Evolutionary conservation across 2,329 filamentous ascomycete genomes (phyloP), one percentile per base, ranked within the genome.

Genomic region (Calonectria pseudoturangicola): DNA sequence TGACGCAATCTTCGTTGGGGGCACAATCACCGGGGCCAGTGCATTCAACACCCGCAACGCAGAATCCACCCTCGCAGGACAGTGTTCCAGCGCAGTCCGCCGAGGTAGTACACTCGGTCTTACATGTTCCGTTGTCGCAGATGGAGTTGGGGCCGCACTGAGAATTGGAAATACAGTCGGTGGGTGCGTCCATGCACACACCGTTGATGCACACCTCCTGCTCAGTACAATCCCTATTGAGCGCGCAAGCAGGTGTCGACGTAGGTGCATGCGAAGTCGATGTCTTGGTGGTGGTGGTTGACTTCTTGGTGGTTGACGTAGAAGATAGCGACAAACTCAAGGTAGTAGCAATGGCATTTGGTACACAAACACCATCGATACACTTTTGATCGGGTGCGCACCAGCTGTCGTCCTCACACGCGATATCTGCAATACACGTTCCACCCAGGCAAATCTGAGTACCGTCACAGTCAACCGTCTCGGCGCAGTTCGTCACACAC

Each of bases 201-300:
- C 60, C 60, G n/a, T 56, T 33, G 13, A 41, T 2, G 21, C 68
- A 71, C 36, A 66, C 39, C 43, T 16, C 4, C 8, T 13, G 28
- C 15, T n/a, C 43, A 3, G 41, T 36, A 27, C 68, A 71, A 15
- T 71, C 68, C 4, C 13, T 13, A 25, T 66, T 50, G 30, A 56
- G n/a, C 1, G 12, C 9, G 30, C 54, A 58, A 33, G n/a, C 54
- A 16, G 54, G 54, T 8, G 30, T 39, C 54, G 54, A 58, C 16
- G 54, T 25, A 10, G 43, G 2, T 9, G 33, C 10, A 12, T 12
- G 6, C 12, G 33, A 36, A 12, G 33, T 8, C 15, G 41, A n/a
- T 6, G 41, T 43, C 41, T 43, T n/a, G 39, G 10, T 41, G 13
- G 12, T 41, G 15, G 15, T n/a, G 41, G 41, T n/a, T 5, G 18